Evolutionary conservation across 2,329 filamentous ascomycete species (phyloP).

Genomic region (Claviceps humidiphila): DNA sequence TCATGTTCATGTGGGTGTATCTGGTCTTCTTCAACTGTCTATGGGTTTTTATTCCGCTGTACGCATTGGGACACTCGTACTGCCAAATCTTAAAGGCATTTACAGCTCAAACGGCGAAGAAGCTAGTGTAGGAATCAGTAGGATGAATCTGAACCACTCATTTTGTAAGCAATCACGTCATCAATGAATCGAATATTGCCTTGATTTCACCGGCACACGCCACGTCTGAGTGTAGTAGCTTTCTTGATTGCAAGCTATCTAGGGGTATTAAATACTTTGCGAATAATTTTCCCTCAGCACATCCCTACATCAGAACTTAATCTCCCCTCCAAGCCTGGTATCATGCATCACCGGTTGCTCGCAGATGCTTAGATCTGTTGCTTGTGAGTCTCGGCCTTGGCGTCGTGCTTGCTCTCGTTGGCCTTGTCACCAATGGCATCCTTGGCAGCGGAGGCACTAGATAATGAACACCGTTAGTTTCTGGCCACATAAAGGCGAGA

Average conservation of each 20-base stretch:
- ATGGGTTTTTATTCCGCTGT: constrained; percentile 47
- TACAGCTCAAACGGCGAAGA: too few relatives aligned
- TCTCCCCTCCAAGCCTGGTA: neutral
- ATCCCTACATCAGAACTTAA: neutral
- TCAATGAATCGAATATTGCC: too few relatives aligned
- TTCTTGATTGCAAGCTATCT: constrained; percentile 4
- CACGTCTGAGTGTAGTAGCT: neutral
- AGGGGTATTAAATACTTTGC: constrained; percentile 6
- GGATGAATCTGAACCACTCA: too few relatives aligned
- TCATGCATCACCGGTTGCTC: neutral
- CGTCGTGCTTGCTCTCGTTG: constrained; percentile 25
- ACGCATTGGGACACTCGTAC: too few relatives aligned
- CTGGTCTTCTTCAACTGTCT: constrained; percentile 55
- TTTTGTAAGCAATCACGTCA: too few relatives aligned
- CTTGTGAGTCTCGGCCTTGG: constrained; percentile 30
- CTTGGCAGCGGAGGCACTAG: constrained; percentile 34
- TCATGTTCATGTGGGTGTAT: constrained; percentile 50
- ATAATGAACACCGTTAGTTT: neutral
- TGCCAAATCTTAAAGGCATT: too few relatives aligned
- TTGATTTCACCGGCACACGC: constrained; percentile 22
- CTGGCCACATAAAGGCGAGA: neutral
- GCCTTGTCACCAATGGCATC: constrained; percentile 35
- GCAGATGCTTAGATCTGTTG: constrained; percentile 20
- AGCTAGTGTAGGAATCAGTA: too few relatives aligned
- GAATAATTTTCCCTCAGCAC: neutral